Percentiles rank a stretch among this genome's conserved stretches.
Conservation (phyloP, 2,329 filamentous ascomycete genomes). For the Dactylellina haptotyla region DNA sequence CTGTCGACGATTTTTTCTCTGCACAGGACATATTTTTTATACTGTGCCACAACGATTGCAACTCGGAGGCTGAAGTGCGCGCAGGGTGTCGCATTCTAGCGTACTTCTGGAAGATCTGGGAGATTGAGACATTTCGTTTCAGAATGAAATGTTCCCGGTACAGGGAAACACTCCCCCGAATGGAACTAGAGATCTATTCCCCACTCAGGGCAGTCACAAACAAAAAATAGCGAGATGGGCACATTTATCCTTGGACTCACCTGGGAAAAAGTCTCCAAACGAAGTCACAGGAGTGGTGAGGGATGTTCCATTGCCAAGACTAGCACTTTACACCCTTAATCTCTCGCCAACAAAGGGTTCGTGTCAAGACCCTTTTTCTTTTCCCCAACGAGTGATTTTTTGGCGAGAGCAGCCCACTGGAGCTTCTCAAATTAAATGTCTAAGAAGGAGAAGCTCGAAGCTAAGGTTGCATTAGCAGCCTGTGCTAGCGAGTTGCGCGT, state of each 20-base stretch:
- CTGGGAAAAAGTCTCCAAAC: constrained; percentile 12
- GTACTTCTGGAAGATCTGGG: constrained; percentile 50
- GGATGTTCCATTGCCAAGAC: constrained; percentile 26
- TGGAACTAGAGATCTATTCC: constrained; percentile 18
- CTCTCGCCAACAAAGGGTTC: constrained; percentile 43
- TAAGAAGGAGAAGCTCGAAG: constrained; percentile 38
- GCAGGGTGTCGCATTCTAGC: constrained; percentile 39
- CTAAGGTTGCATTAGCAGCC: constrained; percentile 33
- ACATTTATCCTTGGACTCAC: constrained; percentile 10
- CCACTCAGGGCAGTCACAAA: constrained; percentile 41
- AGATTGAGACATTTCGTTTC: constrained; percentile 51
- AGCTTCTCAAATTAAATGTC: constrained; percentile 43
- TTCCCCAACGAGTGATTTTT: constrained; percentile 48
- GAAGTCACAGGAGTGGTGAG: constrained; percentile 1
- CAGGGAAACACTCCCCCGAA: constrained; percentile 30
- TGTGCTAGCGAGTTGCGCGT: constrained; percentile 10
- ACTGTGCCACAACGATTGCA: constrained; percentile 15
- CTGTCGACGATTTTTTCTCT: constrained; percentile 11
- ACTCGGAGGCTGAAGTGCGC: not conserved
- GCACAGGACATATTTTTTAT: constrained; percentile 17
- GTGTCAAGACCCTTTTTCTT: constrained; percentile 11
- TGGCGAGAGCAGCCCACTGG: not conserved
- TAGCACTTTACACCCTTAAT: constrained; percentile 21
- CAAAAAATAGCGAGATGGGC: not conserved
- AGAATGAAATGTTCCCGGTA: constrained; percentile 49